Evolutionary conservation across 495 filamentous ascomycete species (phyloP).

Genomic region (Neurospora sp.): DNA sequence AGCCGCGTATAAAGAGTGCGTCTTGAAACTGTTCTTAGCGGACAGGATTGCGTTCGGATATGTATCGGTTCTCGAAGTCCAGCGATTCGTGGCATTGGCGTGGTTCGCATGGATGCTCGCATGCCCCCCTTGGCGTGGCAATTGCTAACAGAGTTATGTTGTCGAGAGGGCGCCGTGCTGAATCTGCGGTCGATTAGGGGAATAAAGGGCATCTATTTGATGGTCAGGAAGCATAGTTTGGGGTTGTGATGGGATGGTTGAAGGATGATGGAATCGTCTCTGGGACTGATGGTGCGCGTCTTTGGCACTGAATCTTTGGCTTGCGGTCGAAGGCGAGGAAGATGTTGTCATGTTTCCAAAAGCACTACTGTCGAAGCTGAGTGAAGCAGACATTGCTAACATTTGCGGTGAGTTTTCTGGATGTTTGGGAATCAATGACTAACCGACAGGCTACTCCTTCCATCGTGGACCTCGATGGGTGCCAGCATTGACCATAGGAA

Average conservation of each 20-base stretch:
- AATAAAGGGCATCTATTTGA: neutral
- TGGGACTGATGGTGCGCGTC: neutral
- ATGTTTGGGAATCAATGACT: neutral
- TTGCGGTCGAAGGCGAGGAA: neutral
- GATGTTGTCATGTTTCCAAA: neutral
- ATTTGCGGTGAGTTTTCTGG: neutral
- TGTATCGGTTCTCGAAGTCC: conserved; percentile 16
- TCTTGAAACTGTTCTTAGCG: conserved; percentile 27
- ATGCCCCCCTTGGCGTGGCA: neutral
- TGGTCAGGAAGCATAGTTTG: neutral
- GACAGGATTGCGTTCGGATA: conserved; percentile 24
- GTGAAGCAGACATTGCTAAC: neutral
- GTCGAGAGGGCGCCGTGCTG: neutral
- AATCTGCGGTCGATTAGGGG: neutral
- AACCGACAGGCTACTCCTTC: neutral
- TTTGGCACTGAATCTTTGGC: neutral
- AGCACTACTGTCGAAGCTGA: neutral
- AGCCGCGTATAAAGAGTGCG: conserved; percentile 18
- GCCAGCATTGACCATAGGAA: neutral
- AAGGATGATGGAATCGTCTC: neutral
- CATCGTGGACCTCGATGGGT: neutral
- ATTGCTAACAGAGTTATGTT: neutral
- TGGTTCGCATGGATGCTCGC: conserved; percentile 19
- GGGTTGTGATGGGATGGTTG: neutral
- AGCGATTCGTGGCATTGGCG: conserved; percentile 16